Conservation (phyloP, 2,329 filamentous ascomycete species). For the Exophiala lecanii-corni region DNA sequence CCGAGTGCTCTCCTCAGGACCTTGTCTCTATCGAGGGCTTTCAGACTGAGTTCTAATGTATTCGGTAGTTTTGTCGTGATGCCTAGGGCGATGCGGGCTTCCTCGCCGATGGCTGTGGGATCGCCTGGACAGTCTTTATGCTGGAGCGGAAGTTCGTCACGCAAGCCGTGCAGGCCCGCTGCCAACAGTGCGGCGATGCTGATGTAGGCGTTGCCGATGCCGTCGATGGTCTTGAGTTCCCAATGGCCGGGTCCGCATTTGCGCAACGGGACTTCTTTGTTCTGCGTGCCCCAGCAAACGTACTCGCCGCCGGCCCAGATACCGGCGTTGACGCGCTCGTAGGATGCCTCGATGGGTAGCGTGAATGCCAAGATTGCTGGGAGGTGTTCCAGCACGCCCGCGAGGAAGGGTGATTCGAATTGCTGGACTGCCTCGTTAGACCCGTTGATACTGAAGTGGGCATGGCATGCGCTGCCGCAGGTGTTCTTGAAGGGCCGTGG, state of each 20-base stretch:
- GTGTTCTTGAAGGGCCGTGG: slow-evolving; percentile 60
- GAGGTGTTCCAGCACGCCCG: slow-evolving; percentile 64
- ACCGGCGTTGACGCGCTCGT: slow-evolving; percentile 64
- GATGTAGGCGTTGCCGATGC: slow-evolving; percentile 73
- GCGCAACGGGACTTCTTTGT: slow-evolving; percentile 69
- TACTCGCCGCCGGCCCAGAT: slow-evolving; percentile 73
- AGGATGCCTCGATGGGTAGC: slow-evolving; percentile 62
- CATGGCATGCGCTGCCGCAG: slow-evolving; percentile 64
- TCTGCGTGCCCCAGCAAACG: slow-evolving; percentile 77
- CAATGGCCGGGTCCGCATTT: slow-evolving; percentile 64
- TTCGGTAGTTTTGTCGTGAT: slow-evolving; percentile 36
- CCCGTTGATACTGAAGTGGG: slow-evolving; percentile 63
- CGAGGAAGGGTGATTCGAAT: slow-evolving; percentile 62
- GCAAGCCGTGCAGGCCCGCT: slow-evolving; percentile 56
- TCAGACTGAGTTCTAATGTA: slow-evolving; percentile 33
- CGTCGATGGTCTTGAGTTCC: slow-evolving; percentile 76
- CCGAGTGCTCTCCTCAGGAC: slow-evolving; percentile 31
- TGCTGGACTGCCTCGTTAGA: slow-evolving; percentile 26
- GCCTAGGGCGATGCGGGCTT: slow-evolving; percentile 31
- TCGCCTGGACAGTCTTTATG: slow-evolving; percentile 34
- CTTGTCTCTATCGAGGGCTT: slow-evolving; percentile 30
- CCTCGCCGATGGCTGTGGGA: slow-evolving; percentile 31
- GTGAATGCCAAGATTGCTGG: slow-evolving; percentile 64
- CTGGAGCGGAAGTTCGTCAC: slow-evolving; percentile 26
- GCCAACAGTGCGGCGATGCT: slow-evolving; percentile 58